Base-by-base conservation (phyloP, 805 yeast species). In the Candida tibetensis region DNA sequence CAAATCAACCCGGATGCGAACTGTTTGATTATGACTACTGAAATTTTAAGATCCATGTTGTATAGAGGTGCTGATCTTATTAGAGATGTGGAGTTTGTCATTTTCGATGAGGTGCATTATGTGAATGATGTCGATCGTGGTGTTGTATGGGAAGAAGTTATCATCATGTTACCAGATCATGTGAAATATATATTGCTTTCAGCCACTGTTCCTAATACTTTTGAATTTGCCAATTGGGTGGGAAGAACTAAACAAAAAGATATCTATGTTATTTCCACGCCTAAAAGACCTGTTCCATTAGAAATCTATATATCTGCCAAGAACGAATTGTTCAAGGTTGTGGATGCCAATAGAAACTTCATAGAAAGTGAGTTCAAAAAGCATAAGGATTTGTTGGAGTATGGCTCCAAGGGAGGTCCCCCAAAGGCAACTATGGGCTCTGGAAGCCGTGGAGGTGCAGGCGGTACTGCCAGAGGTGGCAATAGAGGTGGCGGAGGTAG, bases 131-230 rank as follows among this genome's bases (percentile, higher is more conserved):
- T 87, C 41, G 96, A 88, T 53, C 80, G 99, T 61, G 99, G 99
- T 55, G 99, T 93, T 10, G 99, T 93, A 3, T 93, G 99, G 99
- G 99, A 93, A 66, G 99, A 93, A 64, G 97, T 93, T 16, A 93
- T 93, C 44, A 93, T 93, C 50, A 88, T 93, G 95, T 69, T 93
- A 23, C 99, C 99, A 0, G 96, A 90, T 47, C 97, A 93, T 57
- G 93, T 93, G 41, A 91, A 91, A 55, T 85, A 86, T 51, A 88
- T 93, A 45, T 68, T 93, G 28, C 70, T 93, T 28, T 87, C 96
- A 9, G 99, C 99, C 4, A 93, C 99, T 0, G 98, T 93, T 5
- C 99, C 99, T n/a, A 93, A 93, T 58, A 91, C 99, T 0, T 85
- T 77, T 57, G 99, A 93, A 57, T 93, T 93, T 72, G 99, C 99